Evolutionary conservation across 139 green algal species (phyloP), one percentile per base, ranked within the genome.

Genomic region (Pseudopediastrum boryanum): DNA sequence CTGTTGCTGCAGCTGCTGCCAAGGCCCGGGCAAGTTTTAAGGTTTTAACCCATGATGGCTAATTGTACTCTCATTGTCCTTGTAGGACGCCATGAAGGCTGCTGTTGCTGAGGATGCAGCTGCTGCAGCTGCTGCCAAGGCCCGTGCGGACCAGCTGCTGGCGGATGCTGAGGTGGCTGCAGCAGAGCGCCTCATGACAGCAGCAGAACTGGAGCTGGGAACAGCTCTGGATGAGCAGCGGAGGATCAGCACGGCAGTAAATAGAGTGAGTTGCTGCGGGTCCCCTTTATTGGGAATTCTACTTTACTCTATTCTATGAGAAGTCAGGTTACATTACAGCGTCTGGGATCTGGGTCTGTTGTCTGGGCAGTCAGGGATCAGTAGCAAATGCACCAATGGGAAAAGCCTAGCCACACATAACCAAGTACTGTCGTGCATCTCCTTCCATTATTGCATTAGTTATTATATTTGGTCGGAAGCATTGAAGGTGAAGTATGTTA

Each of bases 161-260:
- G 90, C 90, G 7, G 83, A 91, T 21, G 90, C 90, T 10, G 90
- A 94, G 79, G 89, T 90, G 52, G 80, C 72, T 42, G 89, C 89
- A 43, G 89, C 89, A 46, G 83, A 92, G 75, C 83, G 84, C 48
- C 66, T 90, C 68, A 38, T 93, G 56, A 31, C 48, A 27, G 89
- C 87, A 27, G 89, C 87, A 33, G 61, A 93, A 71, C 56, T 91
- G 10, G 66, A 93, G 85, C 81, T 67, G 31, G 71, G 59, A 31
- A 33, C 33, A 35, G 84, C 86, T 4, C 36, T 78, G 59, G 9
- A 46, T 25, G 25, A 46, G n/a, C 50, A 74, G 78, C 2, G 31
- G 54, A n/a, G 46, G 59, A 43, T 76, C 16, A 77, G 69, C 13
- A 39, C 52, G 23, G 54, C 31, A 8, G 83, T 79, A 0, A 44